Percentiles rank a stretch among this genome's conserved stretches.
phyloP scores from a whole-genome alignment of 1,139 yeast species.

The Geotrichum candidum region DNA sequence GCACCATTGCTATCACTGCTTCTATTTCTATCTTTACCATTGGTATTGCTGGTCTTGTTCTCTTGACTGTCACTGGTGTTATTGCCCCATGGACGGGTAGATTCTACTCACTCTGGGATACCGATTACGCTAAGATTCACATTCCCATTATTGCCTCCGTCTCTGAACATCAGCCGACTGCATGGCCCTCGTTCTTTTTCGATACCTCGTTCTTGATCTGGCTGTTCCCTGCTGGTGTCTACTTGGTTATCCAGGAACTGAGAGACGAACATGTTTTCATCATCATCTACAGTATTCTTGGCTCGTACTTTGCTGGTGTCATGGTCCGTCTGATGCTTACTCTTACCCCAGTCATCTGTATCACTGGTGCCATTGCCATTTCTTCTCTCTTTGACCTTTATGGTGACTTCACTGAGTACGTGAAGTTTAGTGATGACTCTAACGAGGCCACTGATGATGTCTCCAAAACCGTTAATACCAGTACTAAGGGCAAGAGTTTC shows the following conservation, averaged over 20 bases:
- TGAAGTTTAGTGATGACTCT: slow-evolving; percentile 15
- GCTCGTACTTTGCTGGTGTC: slow-evolving; percentile 97
- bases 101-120: slow-evolving; percentile 97
- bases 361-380: slow-evolving; percentile 79
- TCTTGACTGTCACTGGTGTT: slow-evolving; percentile 81
- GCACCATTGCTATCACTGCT: slow-evolving; percentile 59
- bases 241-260: slow-evolving; percentile 81
- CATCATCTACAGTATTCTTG: slow-evolving; percentile 82
- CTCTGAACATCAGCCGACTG: slow-evolving; percentile 98
- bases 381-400: slow-evolving; percentile 81
- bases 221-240: slow-evolving; percentile 98
- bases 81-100: slow-evolving; percentile 99
- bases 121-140: slow-evolving; percentile 93
- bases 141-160: slow-evolving; percentile 98
- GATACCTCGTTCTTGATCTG: slow-evolving; percentile 90
- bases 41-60: slow-evolving; percentile 68
- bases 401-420: slow-evolving; percentile 48
- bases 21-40: slow-evolving; percentile 49
- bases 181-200: slow-evolving; percentile 97
- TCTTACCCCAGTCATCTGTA: slow-evolving; percentile 92
- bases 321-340: slow-evolving; percentile 98
- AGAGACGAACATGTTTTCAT: slow-evolving; percentile 90
- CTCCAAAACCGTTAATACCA: slow-evolving; percentile 6
- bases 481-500: slow-evolving; percentile 18
- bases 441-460: slow-evolving; percentile 12